Evolutionary conservation across 2,329 filamentous ascomycete genomes (phyloP), one percentile per base, ranked within the genome.

Genomic region (Mariannaea elegans): DNA sequence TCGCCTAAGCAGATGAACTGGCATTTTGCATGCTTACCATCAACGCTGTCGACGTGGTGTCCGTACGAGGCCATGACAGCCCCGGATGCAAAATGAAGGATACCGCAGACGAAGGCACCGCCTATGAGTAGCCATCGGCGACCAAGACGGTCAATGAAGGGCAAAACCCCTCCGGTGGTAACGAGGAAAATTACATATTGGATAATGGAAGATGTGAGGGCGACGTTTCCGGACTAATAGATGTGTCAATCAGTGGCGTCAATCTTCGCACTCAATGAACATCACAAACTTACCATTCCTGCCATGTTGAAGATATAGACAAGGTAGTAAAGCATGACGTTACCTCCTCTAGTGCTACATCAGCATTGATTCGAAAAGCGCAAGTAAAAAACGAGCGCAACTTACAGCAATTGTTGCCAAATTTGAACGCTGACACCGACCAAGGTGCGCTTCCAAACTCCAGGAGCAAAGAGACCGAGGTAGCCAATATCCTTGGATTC

Each of bases 291-390:
- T 51, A 59, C 65, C 70, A 87, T 81, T 39, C 81, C 80, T 8
- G 85, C 85, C 86, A 88, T 87, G 44, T 82, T 77, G 66, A 88
- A 88, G 61, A 88, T 82, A 62, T 87, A 88, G 0, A 87, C 81
- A 10, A 89, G 82, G 61, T 89, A 88, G 68, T 87, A 86, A 56
- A 84, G 79, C 65, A 82, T 82, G 2, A 84, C 79, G 31, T 86
- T 86, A 5, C 82, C 83, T 1, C 83, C 83, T 16, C 68, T 71
- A 10, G 7, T 6, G n/a, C 10, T 1, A 8, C 0, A 32, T 70
- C 38, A 70, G 65, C 4, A 7, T 21, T 6, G 0, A 0, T 4
- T 9, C 6, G 9, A 4, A 12, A 24, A n/a, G 12, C 18, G 3
- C 23, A 13, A 4, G n/a, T 7, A 16, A 0, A 0, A 0, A n/a